Evolutionary conservation across 768 basidiomycete genomes (phyloP).

Genomic region (Clavulina sp.): DNA sequence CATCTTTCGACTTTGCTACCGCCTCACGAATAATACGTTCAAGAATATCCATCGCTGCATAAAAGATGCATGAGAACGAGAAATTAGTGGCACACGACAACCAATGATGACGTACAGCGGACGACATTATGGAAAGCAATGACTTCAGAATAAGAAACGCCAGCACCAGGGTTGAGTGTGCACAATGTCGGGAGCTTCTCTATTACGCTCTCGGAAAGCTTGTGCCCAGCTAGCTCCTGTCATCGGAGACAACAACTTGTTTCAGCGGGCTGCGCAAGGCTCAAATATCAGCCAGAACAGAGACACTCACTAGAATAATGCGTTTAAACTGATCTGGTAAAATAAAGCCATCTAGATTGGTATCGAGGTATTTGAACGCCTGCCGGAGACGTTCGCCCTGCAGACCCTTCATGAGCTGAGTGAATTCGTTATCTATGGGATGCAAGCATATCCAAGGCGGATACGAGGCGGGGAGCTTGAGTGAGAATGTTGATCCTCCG

Average conservation of each 20-base stretch:
- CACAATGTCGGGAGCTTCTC: conserved; percentile 85
- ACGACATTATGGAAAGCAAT: conserved; percentile 95
- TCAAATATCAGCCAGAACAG: background rate
- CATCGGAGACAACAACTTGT: background rate
- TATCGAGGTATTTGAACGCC: conserved; percentile 83
- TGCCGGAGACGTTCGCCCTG: conserved; percentile 96
- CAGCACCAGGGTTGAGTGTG: conserved; percentile 71
- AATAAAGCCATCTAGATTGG: conserved; percentile 86
- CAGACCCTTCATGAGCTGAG: conserved; percentile 94
- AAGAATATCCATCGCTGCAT: conserved; percentile 1
- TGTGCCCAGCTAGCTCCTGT: conserved; percentile 92
- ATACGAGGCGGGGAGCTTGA: conserved; percentile 14
- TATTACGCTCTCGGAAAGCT: conserved; percentile 84
- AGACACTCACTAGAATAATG: conserved; percentile 64
- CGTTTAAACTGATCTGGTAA: conserved; percentile 83
- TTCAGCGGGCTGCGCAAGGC: background rate
- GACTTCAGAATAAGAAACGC: conserved; percentile 92
- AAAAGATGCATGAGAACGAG: background rate
- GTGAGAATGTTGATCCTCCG: background rate
- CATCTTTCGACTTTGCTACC: conserved; percentile 78
- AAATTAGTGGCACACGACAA: background rate
- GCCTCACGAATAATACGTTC: conserved; percentile 69
- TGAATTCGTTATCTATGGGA: conserved; percentile 76
- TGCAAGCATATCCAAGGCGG: background rate
- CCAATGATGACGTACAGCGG: conserved; percentile 36